phyloP scores from a whole-genome alignment of 805 yeast species.

The Starmerella ratchasimensis region DNA sequence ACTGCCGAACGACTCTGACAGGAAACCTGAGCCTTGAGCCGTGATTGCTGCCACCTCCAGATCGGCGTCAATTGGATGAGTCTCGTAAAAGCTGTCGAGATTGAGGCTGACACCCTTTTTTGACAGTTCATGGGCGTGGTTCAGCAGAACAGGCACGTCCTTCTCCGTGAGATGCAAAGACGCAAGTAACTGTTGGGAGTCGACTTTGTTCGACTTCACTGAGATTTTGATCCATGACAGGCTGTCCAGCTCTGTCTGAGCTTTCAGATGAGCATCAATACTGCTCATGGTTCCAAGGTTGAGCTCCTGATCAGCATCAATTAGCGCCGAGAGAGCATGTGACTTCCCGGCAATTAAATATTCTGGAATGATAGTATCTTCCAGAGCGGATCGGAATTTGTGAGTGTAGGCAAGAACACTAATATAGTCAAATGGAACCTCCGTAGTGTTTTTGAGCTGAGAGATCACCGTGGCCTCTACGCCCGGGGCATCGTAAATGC shows the following conservation, averaged over 20 bases:
- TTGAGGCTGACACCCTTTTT: slow-evolving; percentile 2
- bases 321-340: not conserved
- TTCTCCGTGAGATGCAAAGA: not conserved
- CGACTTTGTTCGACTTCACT: slow-evolving; percentile 5
- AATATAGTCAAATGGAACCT: slow-evolving; percentile 6
- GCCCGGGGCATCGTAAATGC: slow-evolving; percentile 3
- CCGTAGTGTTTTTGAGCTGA: slow-evolving; percentile 2
- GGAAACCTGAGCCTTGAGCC: slow-evolving; percentile 9
- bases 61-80: not conserved
- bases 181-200: slow-evolving; percentile 13
- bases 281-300: not conserved
- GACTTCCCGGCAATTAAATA: slow-evolving; percentile 2
- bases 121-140: slow-evolving; percentile 3
- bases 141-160: not conserved
- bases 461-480: not conserved
- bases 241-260: not conserved
- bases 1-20: slow-evolving; percentile 4
- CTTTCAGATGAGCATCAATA: not conserved
- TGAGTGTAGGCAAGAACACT: slow-evolving; percentile 6
- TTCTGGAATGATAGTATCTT: not conserved
- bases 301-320: slow-evolving; percentile 1
- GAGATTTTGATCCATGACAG: slow-evolving; percentile 15
- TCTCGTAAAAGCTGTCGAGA: slow-evolving; percentile 4
- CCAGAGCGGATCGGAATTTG: slow-evolving; percentile 1
- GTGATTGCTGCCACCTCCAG: slow-evolving; percentile 8